Base-by-base conservation (phyloP, 2,329 filamentous ascomycete species). In the Aspergillus sp. region DNA sequence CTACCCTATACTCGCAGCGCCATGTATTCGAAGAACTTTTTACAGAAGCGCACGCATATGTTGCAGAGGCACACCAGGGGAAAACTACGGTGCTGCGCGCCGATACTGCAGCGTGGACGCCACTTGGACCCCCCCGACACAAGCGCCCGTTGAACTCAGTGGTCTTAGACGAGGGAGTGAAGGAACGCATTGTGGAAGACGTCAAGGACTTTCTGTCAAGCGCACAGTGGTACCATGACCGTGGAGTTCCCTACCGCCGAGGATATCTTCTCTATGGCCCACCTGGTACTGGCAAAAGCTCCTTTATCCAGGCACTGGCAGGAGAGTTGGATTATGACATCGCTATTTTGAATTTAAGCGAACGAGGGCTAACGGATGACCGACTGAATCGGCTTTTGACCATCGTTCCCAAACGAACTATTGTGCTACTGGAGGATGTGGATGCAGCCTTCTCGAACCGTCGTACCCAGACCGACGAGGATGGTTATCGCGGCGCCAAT, bases 261-360 rank as follows among this genome's bases (percentile, higher is more conserved):
- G 93, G 93, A 0, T 97, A 97, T 69, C 81, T 97, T 7, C 82
- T 97, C 0, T 91, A 95, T 67, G 93, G 93, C 0, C 92, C 93
- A 4, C 93, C 93, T 0, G 93, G 93, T 0, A 96, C 89, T 42
- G 96, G 91, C 36, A 98, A 96, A 79, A 97, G 89, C 59, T 96
- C 91, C 0, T 98, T 99, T 66, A 97, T 99, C 61, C 92, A 97
- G 74, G 93, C 95, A 0, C 78, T 99, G 42, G 95, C 95, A 0
- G 93, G 92, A n/a, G 88, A 95, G 68, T 76, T 97, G 56, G 91
- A 96, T 71, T 96, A 93, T 73, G 90, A 90, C 66, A 95, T 97
- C 65, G 92, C 93, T 52, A 93, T 96, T 77, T 81, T 97, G 63
- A 96, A 96, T 66, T 83, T 97, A 30, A 95, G 90, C 74, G 91